Evolutionary conservation across 495 filamentous ascomycete species (phyloP), one percentile per base, ranked within the genome.

Genomic region (Alectoria sarmentosa): DNA sequence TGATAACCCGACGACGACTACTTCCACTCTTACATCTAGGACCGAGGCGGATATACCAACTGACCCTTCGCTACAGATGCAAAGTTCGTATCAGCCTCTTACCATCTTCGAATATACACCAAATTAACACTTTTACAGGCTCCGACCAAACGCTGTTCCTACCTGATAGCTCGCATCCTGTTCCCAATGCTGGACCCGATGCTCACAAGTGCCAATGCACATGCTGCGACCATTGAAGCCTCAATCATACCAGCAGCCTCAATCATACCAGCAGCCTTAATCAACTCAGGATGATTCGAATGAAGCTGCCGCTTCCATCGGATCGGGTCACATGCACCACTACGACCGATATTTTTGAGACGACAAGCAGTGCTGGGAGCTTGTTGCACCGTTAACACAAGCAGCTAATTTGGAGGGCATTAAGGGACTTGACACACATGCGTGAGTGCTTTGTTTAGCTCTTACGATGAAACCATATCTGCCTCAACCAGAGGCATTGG

Each of bases 31-130:
- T 65, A 65, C 42, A 58, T 58, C 58, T 23, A 65, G 63, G 63
- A 65, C 63, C 9, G 63, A 65, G 13, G 3, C 56, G 32, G 63
- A 65, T 13, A 65, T 65, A 34, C 63, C 56, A 59, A 65, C 63
- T 11, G 63, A 65, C 60, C 63, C 63, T 28, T 42, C 63, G 34
- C 38, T 65, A 4, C 60, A 62, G 46, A 54, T 62, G 60, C 63
- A 65, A 41, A 54, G 63, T 65, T 49, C 28, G 55, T 38, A 26
- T 11, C 13, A 21, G 13, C 8, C 19, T 30, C 26, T 30, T 38
- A 32, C 14, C 4, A 28, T 14, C 28, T 26, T 54, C n/a, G 0
- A 26, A 1, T 26, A 37, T 28, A 30, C 4, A 23, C 44, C 2
- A 28, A 30, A 37, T 38, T 65, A 30, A 65, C 36, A 7, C 1